Evolutionary conservation across 352 stramenopile species (phyloP).

Genomic region (Globisporangium apiculatum): DNA sequence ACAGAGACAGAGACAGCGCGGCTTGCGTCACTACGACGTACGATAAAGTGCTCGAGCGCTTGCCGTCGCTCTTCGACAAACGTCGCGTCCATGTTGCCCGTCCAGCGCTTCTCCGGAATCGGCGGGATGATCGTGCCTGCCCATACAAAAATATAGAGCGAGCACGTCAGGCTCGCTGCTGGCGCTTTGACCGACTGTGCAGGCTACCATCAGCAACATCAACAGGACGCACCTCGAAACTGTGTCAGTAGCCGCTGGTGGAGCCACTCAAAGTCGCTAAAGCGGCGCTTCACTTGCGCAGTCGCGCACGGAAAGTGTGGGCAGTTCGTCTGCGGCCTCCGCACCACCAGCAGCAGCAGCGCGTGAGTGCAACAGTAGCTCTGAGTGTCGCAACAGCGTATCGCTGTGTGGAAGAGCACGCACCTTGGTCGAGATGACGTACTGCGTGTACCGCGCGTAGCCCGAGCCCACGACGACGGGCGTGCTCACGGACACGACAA

Average conservation of each 20-base stretch:
- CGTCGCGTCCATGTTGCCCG: slow-evolving; percentile 83
- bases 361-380: background rate
- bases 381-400: background rate
- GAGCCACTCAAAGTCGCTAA: slow-evolving; percentile 89
- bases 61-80: slow-evolving; percentile 87
- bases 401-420: background rate
- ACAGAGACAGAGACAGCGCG: background rate
- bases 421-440: slow-evolving; percentile 84
- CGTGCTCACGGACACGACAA: slow-evolving; percentile 71
- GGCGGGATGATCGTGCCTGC: slow-evolving; percentile 84
- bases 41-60: slow-evolving; percentile 85
- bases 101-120: slow-evolving; percentile 84
- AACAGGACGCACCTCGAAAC: slow-evolving; percentile 48
- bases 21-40: slow-evolving; percentile 14
- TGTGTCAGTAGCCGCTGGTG: slow-evolving; percentile 70
- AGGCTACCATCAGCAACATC: background rate
- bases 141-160: background rate
- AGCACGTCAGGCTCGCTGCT: background rate
- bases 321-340: slow-evolving; percentile 43
- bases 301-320: slow-evolving; percentile 52
- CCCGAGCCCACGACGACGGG: slow-evolving; percentile 71
- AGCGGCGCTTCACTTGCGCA: slow-evolving; percentile 80
- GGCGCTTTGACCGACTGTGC: background rate
- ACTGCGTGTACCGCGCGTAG: slow-evolving; percentile 84
- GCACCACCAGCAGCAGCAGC: background rate